Base-by-base conservation (phyloP, 371 early-diverging fungal species). In the Fennellomyces sp. region DNA sequence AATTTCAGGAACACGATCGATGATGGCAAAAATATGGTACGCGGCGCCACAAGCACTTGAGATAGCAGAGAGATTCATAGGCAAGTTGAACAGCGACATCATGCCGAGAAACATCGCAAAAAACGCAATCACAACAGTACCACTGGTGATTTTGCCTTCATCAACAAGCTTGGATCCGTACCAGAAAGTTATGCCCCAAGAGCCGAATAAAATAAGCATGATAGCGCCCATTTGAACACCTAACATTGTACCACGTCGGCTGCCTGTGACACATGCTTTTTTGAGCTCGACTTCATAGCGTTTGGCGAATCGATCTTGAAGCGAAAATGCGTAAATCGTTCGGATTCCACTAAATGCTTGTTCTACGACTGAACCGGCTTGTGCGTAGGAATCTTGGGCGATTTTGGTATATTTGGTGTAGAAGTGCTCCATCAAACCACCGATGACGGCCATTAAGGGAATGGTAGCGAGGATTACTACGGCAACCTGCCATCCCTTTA, bases 401-500 rank as follows among this genome's bases (percentile, higher is more conserved):
- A 70, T 69, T 1, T 66, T 54, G 0, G 82, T 66, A 36, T 56
- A 70, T 12, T 68, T 65, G 3, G 85, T 71, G 11, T 88, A 64
- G 50, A 86, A 65, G 41, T 76, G 78, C 26, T 84, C 82, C 87
- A 95, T 88, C 27, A 87, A 7, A 21, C 56, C 54, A 29, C 73
- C 76, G 2, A 74, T 61, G 2, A 63, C 49, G 21, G 39, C 68
- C 15, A 87, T 55, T 55, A 84, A 39, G 0, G 90, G 90, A 52
- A 86, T 63, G 17, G 86, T 81, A 5, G 87, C 75, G 26, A 87
- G 58, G 5, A 96, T 76, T 0, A 94, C 93, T 27, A 94, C 69
- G 21, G 95, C 85, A 55, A 96, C 79, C 54, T 77, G 75, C 92
- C 93, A 88, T 2, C 91, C 93, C 7, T 88, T 65, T 2, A 94